These are phyloP conservation scores for Schizothecium vesticola DNA, from an alignment of 495 filamentous ascomycete species.

Conservation along the genomic window DNA sequence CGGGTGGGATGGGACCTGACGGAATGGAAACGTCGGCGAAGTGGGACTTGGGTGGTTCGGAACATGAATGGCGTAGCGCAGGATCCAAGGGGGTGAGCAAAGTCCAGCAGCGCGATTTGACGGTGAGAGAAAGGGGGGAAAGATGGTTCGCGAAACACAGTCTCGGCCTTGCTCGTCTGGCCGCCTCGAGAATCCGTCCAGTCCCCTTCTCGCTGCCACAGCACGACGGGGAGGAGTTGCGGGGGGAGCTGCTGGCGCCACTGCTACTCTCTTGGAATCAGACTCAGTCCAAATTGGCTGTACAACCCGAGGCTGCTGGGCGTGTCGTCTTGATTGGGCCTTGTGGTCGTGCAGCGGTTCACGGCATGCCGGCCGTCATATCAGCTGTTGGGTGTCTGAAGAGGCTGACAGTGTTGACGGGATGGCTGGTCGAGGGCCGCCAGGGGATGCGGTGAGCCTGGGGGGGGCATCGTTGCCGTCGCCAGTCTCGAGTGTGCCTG, in stretches of 20 bases:
- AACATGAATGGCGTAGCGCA: neutral
- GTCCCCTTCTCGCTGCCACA: neutral
- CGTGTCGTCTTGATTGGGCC: conserved; percentile 23
- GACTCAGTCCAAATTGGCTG: conserved; percentile 25
- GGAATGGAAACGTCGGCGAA: neutral
- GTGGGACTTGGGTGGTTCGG: neutral
- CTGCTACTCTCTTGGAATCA: conserved; percentile 10
- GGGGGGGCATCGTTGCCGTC: neutral
- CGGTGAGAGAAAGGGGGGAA: neutral
- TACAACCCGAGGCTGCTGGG: conserved; percentile 15
- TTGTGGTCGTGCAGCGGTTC: conserved; percentile 19
- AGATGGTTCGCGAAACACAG: neutral
- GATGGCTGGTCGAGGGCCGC: conserved; percentile 5
- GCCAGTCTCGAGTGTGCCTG: no score
- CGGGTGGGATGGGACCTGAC: neutral
- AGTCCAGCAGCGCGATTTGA: neutral
- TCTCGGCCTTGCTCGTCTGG: neutral
- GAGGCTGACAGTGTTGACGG: conserved; percentile 14
- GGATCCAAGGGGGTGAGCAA: neutral
- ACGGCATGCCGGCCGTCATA: conserved; percentile 24
- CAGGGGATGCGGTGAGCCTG: neutral
- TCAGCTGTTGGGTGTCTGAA: conserved; percentile 18
- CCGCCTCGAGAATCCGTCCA: neutral
- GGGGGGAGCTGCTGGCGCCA: neutral
- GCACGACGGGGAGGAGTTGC: neutral